Base-by-base conservation (phyloP, 2,329 filamentous ascomycete species). In the Didymellaceae sp. region DNA sequence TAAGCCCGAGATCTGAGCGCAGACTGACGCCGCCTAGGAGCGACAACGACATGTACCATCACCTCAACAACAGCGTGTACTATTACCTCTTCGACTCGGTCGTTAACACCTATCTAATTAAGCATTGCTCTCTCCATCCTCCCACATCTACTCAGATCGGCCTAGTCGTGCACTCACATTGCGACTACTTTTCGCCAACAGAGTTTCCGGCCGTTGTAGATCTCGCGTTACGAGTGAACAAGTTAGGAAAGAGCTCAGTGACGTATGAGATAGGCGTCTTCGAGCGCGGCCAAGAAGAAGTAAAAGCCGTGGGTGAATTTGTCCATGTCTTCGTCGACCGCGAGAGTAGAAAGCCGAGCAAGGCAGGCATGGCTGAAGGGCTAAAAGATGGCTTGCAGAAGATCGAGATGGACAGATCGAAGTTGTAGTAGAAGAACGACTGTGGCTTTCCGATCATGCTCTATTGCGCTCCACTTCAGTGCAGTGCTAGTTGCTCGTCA, bases 1-100 rank as follows among this genome's bases (percentile, higher is more conserved):
- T 14, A 21, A 28, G 16, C 17, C 2, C 11, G n/a, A 28, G 26
- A 28, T 25, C 17, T 14, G 14, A 8, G 17, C 31, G 2, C 8
- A 10, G 16, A 31, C 57, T 65, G 21, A 65, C 58, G 25, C 18
- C 32, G 20, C 10, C 33, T 25, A 46, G 90, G 90, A 86, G 85
- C 71, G 91, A 96, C 74, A 96, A 96, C 70, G 91, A 96, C 77
- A 94, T 95, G 89, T 96, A 94, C 74, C 82, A 90, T 54, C 93
- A 97, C 71, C 85, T 96, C 80, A 96, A 96, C 77, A 96, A 96
- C 70, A 89, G 86, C 31, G 82, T 94, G 45, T 96, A 96, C 74
- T 89, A 89, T 64, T 87, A 89, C 55, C 81, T 95, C 81, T 94
- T 96, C 72, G 93, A 97, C 77, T 92, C 90, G 1, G 84, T 96